Conservation (phyloP, 169 alveolate species). For the Perkinsus chesapeaki region DNA sequence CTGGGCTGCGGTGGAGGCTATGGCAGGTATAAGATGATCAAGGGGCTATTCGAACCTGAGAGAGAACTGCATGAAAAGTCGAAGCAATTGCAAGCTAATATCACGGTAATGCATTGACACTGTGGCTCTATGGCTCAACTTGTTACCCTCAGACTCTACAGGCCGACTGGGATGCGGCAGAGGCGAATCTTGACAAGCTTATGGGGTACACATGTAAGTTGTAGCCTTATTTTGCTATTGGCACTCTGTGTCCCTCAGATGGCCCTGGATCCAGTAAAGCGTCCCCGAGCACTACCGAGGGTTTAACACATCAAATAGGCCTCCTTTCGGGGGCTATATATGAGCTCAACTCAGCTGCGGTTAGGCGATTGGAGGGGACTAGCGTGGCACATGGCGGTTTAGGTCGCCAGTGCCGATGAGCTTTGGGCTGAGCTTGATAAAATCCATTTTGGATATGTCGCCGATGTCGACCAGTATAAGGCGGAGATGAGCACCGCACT, state of each 20-base stretch:
- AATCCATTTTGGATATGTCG: not conserved
- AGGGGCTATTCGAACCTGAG: not conserved
- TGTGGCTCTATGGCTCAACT: not conserved
- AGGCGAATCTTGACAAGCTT: not conserved
- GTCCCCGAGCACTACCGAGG: not conserved
- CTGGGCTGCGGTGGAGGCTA: not conserved
- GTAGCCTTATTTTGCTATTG: not conserved
- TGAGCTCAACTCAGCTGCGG: not conserved
- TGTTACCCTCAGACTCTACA: not conserved
- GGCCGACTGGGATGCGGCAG: not conserved
- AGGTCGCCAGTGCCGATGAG: not conserved
- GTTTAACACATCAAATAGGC: not conserved
- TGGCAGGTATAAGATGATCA: not conserved
- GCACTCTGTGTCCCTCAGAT: not conserved
- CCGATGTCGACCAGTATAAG: not conserved
- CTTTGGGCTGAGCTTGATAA: not conserved
- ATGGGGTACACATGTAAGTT: not conserved
- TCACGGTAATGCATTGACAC: not conserved
- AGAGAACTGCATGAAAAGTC: not conserved
- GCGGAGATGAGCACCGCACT: not conserved
- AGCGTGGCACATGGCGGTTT: not conserved
- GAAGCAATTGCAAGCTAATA: not conserved
- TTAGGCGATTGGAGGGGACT: not conserved
- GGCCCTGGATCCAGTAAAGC: not conserved
- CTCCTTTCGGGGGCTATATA: not conserved